A percentile compares a stretch with the other conserved stretches of the same genome.
Evolutionary conservation across 441 rosid species (phyloP).

Genomic region (Croton setiger): DNA sequence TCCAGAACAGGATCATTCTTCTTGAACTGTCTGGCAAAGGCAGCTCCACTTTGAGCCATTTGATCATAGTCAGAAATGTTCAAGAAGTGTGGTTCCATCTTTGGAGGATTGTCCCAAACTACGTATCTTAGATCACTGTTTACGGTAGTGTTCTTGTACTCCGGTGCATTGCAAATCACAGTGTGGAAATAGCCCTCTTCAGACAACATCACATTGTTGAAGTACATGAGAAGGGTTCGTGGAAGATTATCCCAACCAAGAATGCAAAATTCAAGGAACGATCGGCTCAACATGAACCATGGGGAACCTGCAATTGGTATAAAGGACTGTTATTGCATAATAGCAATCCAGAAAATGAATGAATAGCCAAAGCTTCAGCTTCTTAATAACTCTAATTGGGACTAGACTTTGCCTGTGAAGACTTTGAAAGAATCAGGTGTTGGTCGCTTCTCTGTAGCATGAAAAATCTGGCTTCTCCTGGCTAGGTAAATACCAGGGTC

Average conservation of each 20-base stretch:
- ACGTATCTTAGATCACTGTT: slow-evolving; percentile 73
- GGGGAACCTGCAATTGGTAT: slow-evolving; percentile 58
- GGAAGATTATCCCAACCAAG: slow-evolving; percentile 93
- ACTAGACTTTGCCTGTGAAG: slow-evolving; percentile 64
- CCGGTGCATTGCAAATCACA: slow-evolving; percentile 73
- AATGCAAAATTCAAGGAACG: slow-evolving; percentile 76
- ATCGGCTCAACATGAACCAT: slow-evolving; percentile 73
- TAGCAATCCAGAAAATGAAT: slow-evolving; percentile 8
- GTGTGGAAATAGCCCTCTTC: slow-evolving; percentile 84
- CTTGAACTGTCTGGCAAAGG: slow-evolving; percentile 71
- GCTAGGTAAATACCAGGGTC: slow-evolving; percentile 82
- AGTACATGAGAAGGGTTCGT: slow-evolving; percentile 76
- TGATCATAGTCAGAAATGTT: slow-evolving; percentile 49
- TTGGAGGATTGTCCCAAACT: slow-evolving; percentile 93
- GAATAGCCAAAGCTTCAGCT: neutral
- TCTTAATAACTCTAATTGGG: neutral
- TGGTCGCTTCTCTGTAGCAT: slow-evolving; percentile 66
- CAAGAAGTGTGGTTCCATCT: slow-evolving; percentile 80
- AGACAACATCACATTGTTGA: slow-evolving; percentile 63
- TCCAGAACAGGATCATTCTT: slow-evolving; percentile 62
- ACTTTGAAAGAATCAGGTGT: slow-evolving; percentile 78
- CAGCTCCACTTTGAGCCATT: slow-evolving; percentile 76
- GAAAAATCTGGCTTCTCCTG: slow-evolving; percentile 74
- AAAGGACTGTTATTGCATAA: slow-evolving; percentile 9
- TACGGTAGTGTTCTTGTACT: slow-evolving; percentile 70